Percentiles rank a stretch among this genome's conserved stretches.
phyloP scores from a whole-genome alignment of 2,329 filamentous ascomycete genomes.

The Pseudogymnoascus sp. region DNA sequence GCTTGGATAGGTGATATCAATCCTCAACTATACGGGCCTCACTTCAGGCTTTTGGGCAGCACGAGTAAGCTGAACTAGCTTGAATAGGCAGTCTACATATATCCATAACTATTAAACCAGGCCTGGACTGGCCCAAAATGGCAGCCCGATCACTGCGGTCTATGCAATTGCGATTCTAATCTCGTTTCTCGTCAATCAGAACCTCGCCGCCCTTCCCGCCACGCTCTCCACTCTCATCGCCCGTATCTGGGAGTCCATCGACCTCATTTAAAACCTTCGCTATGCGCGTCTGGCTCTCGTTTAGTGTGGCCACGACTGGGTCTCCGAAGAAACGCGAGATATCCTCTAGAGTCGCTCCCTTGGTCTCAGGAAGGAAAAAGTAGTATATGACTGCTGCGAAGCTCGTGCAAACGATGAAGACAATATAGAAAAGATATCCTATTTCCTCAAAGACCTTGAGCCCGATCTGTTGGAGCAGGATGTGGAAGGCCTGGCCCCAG shows the following conservation, averaged over 20 bases:
- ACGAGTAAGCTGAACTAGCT: background rate
- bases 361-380: slow-evolving; percentile 7
- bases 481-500: slow-evolving; percentile 10
- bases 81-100: background rate
- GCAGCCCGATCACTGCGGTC: background rate
- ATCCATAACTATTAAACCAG: background rate
- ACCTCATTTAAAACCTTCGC: slow-evolving; percentile 9
- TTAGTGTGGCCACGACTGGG: slow-evolving; percentile 2
- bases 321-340: slow-evolving; percentile 11
- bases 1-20: background rate
- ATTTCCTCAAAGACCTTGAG: slow-evolving; percentile 10
- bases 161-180: background rate
- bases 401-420: slow-evolving; percentile 11
- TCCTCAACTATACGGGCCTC: background rate
- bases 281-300: slow-evolving; percentile 7
- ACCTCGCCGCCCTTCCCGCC: background rate
- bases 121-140: background rate
- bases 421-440: slow-evolving; percentile 11
- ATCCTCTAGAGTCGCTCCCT: slow-evolving; percentile 7
- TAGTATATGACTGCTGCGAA: slow-evolving; percentile 10
- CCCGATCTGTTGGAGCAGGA: slow-evolving; percentile 9
- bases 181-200: background rate
- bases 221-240: background rate
- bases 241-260: background rate
- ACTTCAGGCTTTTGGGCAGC: background rate